These are phyloP conservation scores for Diplodia mutila DNA, from an alignment of 2,329 filamentous ascomycete species.

Conservation along the genomic window DNA sequence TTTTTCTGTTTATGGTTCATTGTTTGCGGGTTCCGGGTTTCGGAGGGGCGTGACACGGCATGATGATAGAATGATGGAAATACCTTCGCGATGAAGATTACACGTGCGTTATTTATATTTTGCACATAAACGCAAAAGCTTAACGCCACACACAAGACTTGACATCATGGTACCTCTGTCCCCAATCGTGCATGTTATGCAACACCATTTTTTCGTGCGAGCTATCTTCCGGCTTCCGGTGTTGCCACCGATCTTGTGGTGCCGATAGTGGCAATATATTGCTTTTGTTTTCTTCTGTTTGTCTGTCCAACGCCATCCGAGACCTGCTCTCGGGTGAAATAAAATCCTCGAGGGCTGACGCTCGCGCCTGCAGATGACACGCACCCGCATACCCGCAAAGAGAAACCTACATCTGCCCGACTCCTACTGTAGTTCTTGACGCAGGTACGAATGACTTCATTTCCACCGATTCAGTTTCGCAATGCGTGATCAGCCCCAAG, in stretches of 20 bases:
- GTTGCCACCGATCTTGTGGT: not conserved
- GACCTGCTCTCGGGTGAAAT: not conserved
- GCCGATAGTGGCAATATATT: slow-evolving; percentile 18
- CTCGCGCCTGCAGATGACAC: not conserved
- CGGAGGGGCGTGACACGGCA: not conserved
- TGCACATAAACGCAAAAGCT: not conserved
- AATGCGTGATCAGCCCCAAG: not conserved
- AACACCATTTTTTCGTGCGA: not conserved
- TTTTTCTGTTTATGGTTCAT: not conserved
- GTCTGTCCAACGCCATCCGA: not conserved
- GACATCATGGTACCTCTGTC: not conserved
- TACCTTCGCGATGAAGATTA: not conserved
- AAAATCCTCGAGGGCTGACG: not conserved
- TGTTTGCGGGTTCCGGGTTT: not conserved
- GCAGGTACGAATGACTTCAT: not conserved
- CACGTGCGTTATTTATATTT: not conserved
- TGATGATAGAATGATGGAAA: not conserved
- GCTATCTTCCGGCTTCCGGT: not conserved
- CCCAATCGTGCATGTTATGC: not conserved
- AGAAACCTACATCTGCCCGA: slow-evolving; percentile 2
- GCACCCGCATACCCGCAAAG: not conserved
- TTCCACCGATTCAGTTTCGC: not conserved
- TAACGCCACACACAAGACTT: not conserved
- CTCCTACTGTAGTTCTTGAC: not conserved
- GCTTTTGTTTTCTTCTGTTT: not conserved